Evolutionary conservation across 2,329 filamentous ascomycete species (phyloP).

Genomic region (Stemphylium beticola): DNA sequence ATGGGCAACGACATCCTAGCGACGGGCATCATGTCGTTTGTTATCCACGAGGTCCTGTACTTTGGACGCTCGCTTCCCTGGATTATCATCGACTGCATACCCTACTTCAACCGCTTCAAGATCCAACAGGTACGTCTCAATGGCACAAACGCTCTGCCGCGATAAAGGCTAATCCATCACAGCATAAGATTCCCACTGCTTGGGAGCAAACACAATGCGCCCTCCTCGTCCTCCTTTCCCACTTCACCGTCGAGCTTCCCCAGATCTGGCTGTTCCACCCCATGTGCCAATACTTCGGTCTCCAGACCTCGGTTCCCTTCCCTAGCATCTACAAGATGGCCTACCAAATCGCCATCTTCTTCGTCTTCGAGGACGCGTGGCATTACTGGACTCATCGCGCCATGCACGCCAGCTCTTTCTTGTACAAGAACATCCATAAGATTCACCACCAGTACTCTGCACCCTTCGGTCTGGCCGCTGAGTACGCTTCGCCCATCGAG

Average conservation of each 20-base stretch:
- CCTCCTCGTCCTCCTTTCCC: constrained; percentile 86
- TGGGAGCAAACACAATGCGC: constrained; percentile 96
- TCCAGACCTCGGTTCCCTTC: constrained; percentile 88
- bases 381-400: constrained; percentile 96
- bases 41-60: constrained; percentile 93
- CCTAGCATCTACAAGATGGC: constrained; percentile 84
- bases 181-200: constrained; percentile 87
- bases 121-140: constrained; percentile 74
- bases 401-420: constrained; percentile 84
- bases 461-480: constrained; percentile 92
- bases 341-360: constrained; percentile 90
- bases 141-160: not conserved
- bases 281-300: constrained; percentile 88
- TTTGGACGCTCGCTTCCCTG: constrained; percentile 91
- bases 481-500: constrained; percentile 97
- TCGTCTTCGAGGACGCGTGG: constrained; percentile 95
- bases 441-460: constrained; percentile 99
- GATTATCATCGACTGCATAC: constrained; percentile 88
- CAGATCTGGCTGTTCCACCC: constrained; percentile 99
- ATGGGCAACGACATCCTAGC: constrained; percentile 98
- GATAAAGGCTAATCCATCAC: constrained; percentile 22
- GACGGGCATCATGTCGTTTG: constrained; percentile 96
- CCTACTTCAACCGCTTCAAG: constrained; percentile 91
- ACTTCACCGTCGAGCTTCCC: constrained; percentile 97
- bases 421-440: constrained; percentile 98